phyloP scores from a whole-genome alignment of 2,329 filamentous ascomycete species.

The Alternaria sp. region DNA sequence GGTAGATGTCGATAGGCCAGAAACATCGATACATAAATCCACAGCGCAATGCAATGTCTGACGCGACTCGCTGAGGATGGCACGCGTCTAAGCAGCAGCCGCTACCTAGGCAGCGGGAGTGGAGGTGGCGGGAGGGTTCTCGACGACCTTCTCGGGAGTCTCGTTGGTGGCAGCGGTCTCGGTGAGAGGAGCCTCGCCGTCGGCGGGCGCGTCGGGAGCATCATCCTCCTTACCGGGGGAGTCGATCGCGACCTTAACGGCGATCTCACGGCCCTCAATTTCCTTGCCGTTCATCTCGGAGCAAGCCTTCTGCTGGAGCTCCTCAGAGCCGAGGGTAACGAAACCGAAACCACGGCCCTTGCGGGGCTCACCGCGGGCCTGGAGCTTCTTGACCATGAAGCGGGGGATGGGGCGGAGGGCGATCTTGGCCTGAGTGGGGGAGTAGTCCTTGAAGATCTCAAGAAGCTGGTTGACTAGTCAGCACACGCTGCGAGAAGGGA shows the following conservation, averaged over 20 bases:
- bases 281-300: constrained; percentile 99
- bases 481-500: not conserved
- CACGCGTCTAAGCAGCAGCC: constrained; percentile 28
- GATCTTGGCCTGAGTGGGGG: constrained; percentile 95
- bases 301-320: constrained; percentile 96
- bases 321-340: constrained; percentile 93
- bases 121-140: constrained; percentile 38
- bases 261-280: constrained; percentile 97
- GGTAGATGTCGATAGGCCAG: constrained; percentile 39
- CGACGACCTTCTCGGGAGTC: constrained; percentile 28
- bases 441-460: constrained; percentile 93
- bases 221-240: constrained; percentile 98
- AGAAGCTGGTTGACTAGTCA: constrained; percentile 73
- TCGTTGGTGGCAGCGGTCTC: constrained; percentile 29
- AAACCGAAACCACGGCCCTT: constrained; percentile 99
- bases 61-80: constrained; percentile 22
- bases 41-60: constrained; percentile 34
- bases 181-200: constrained; percentile 51
- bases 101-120: constrained; percentile 46
- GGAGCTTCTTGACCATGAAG: constrained; percentile 99
- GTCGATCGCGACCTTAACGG: constrained; percentile 99
- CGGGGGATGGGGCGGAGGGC: constrained; percentile 97
- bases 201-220: constrained; percentile 59
- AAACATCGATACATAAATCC: constrained; percentile 32
- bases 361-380: constrained; percentile 95